Conservation (phyloP, 2,329 filamentous ascomycete species). For the Cytospora mali region DNA sequence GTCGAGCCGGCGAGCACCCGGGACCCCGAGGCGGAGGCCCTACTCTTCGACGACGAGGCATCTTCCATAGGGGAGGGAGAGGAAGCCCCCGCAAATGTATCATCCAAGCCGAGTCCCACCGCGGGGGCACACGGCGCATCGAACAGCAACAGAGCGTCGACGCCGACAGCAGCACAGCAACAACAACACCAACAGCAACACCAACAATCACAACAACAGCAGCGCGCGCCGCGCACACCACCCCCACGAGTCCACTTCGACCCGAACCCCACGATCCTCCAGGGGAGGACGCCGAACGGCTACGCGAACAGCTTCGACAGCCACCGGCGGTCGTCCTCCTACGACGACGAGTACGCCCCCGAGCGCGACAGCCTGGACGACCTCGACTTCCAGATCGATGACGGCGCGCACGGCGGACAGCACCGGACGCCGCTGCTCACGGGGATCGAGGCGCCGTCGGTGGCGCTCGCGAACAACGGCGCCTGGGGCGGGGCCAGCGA, state of each 20-base stretch:
- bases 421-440: slow-evolving; percentile 75
- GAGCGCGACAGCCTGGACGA: slow-evolving; percentile 33
- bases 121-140: slow-evolving; percentile 26
- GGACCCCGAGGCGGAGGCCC: slow-evolving; percentile 31
- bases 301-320: slow-evolving; percentile 24
- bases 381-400: slow-evolving; percentile 37
- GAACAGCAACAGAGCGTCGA: too few species aligned
- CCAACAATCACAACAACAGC: background rate
- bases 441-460: slow-evolving; percentile 79
- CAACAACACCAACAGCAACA: background rate
- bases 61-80: slow-evolving; percentile 20
- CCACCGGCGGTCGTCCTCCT: slow-evolving; percentile 9
- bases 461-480: slow-evolving; percentile 66
- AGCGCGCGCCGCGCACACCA: slow-evolving; percentile 57
- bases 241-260: slow-evolving; percentile 75
- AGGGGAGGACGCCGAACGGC: slow-evolving; percentile 26
- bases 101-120: background rate
- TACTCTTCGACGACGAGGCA: slow-evolving; percentile 32
- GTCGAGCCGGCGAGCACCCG: slow-evolving; percentile 27
- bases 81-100: slow-evolving; percentile 19
- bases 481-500: slow-evolving; percentile 41
- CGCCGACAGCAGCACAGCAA: background rate
- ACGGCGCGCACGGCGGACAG: slow-evolving; percentile 46
- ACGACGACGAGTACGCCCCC: slow-evolving; percentile 27
- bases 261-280: slow-evolving; percentile 49